phyloP scores from a whole-genome alignment of 495 filamentous ascomycete genomes.

The Parmelia sp. region DNA sequence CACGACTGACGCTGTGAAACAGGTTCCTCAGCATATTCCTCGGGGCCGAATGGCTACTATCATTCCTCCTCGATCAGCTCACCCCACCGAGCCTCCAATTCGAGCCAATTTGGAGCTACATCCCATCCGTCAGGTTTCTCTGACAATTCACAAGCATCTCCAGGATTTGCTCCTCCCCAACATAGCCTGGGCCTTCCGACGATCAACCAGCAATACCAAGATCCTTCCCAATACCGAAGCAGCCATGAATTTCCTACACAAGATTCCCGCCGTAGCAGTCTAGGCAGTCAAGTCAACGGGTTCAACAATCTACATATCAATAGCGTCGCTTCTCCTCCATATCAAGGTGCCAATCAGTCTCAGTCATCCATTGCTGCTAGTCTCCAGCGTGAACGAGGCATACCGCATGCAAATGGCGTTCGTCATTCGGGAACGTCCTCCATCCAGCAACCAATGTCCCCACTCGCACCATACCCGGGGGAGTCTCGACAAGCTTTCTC shows the following conservation, averaged over 20 bases:
- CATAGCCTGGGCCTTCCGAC: conserved; percentile 41
- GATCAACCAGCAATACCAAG: conserved; percentile 48
- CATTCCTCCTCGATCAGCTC: conserved; percentile 44
- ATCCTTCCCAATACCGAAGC: conserved; percentile 37
- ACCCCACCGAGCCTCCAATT: conserved; percentile 47
- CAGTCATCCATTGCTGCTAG: conserved; percentile 65
- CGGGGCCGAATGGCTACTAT: conserved; percentile 45
- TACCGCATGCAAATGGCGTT: conserved; percentile 50
- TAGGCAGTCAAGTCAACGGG: conserved; percentile 70
- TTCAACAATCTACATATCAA: conserved; percentile 65
- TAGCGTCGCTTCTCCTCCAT: conserved; percentile 55
- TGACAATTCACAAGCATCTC: conserved; percentile 39
- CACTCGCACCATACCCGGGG: conserved; percentile 42
- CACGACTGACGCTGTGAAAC: conserved; percentile 10
- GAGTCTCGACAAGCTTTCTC: conserved; percentile 48
- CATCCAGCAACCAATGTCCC: conserved; percentile 40
- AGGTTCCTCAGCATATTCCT: conserved; percentile 54
- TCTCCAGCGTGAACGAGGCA: conserved; percentile 52
- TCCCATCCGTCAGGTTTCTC: conserved; percentile 36
- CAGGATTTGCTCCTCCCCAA: conserved; percentile 39
- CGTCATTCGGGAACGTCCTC: conserved; percentile 46
- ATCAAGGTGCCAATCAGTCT: conserved; percentile 65
- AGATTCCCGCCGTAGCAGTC: conserved; percentile 65
- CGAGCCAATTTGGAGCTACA: conserved; percentile 39
- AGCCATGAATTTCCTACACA: conserved; percentile 41